Percentiles rank a stretch among this genome's conserved stretches.
phyloP scores from a whole-genome alignment of 2,329 filamentous ascomycete species.

The Aspergillus luchuensis region DNA sequence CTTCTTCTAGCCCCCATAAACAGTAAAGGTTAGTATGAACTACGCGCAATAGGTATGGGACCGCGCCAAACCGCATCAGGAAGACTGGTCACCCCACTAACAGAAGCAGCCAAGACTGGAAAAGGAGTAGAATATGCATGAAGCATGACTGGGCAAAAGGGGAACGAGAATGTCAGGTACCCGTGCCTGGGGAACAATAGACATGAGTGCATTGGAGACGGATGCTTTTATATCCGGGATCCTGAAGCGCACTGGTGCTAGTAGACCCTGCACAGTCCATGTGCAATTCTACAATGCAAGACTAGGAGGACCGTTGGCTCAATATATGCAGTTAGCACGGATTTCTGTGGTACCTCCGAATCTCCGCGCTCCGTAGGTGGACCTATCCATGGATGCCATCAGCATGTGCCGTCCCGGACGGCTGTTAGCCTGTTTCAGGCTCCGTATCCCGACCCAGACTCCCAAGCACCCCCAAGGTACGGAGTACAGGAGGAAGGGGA shows the following conservation, averaged over 20 bases:
- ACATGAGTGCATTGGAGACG: constrained; percentile 22
- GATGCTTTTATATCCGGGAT: constrained; percentile 39
- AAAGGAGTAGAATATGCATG: constrained; percentile 17
- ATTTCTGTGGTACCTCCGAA: constrained; percentile 9
- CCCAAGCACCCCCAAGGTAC: constrained; percentile 4
- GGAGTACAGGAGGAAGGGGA: not conserved
- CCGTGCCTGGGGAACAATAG: not conserved
- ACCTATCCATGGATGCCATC: constrained; percentile 14
- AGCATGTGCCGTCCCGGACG: constrained; percentile 25
- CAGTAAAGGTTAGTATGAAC: constrained; percentile 5
- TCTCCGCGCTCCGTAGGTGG: constrained; percentile 16
- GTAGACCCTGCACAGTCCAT: constrained; percentile 12
- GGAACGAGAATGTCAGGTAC: not conserved
- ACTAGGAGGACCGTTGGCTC: constrained; percentile 1
- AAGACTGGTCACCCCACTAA: constrained; percentile 7
- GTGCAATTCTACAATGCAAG: constrained; percentile 2
- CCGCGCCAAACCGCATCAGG: constrained; percentile 17
- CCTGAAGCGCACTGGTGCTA: not conserved
- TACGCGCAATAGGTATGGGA: constrained; percentile 20
- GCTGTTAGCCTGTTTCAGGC: constrained; percentile 33
- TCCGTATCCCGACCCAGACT: constrained; percentile 26
- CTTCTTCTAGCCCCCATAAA: constrained; percentile 9
- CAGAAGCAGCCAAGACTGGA: constrained; percentile 15
- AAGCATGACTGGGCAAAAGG: constrained; percentile 1
- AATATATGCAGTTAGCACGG: constrained; percentile 1